Percentiles rank a stretch among this genome's conserved stretches.
Conservation (phyloP, 176 grass and related monocot species). For the Elymus sibiricus region DNA sequence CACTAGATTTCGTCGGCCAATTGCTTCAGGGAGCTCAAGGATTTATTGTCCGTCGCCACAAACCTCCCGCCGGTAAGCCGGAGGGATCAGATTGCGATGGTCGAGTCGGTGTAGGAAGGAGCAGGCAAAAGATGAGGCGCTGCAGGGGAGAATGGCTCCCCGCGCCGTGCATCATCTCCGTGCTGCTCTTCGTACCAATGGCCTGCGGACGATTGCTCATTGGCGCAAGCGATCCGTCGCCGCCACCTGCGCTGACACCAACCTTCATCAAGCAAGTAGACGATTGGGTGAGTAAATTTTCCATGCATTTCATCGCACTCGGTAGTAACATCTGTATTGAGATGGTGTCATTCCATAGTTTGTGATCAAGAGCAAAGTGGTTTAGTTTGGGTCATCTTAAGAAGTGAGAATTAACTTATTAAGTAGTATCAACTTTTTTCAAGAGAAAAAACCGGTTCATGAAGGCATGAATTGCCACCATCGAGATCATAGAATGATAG, state of each 20-base stretch:
- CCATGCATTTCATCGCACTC: background rate
- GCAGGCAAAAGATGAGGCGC: constrained; percentile 14
- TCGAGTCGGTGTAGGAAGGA: constrained; percentile 22
- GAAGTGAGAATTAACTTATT: background rate
- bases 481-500: background rate
- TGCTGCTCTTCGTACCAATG: constrained; percentile 8
- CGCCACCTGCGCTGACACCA: constrained; percentile 20
- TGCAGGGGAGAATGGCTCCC: constrained; percentile 30
- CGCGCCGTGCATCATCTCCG: constrained; percentile 22
- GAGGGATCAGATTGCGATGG: background rate
- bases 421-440: background rate
- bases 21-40: background rate
- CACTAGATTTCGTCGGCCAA: background rate
- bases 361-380: background rate
- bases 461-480: background rate
- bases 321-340: background rate
- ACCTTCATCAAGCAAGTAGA: constrained; percentile 33
- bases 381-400: constrained; percentile 3
- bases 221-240: background rate
- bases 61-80: background rate
- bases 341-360: background rate
- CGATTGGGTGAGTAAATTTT: constrained; percentile 29
- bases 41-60: background rate
- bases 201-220: constrained; percentile 9
- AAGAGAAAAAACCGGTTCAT: background rate